Evolutionary conservation across 192 early-diverging fungal species (phyloP), one percentile per base, ranked within the genome.

Genomic region (Allomyces macrogynus): DNA sequence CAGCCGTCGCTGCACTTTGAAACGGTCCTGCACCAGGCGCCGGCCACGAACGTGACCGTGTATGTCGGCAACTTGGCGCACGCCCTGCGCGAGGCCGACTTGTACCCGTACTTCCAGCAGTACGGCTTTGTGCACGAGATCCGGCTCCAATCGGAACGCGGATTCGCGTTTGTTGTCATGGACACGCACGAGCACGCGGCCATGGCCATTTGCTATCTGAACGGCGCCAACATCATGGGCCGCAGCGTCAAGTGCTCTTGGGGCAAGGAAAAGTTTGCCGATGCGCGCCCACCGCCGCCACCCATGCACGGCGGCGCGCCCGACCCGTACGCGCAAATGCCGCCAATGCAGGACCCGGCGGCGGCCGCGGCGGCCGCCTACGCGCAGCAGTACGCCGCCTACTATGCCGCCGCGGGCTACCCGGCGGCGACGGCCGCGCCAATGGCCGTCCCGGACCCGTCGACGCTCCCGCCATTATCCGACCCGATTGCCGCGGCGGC

Each of bases 101-200:
- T 87, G 70, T 69, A 81, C 32, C 78, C 77, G 24, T 83, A 81
- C 67, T 90, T 94, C 78, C 84, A 87, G 69, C 73, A 73, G 24
- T 93, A 76, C 71, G 92, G 92, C 9, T 85, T 76, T 67, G 80
- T 91, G 26, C 73, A 84, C 22, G 90, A 92, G 67, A 70, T 92
- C 61, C 84, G 88, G 61, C 70, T 95, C 69, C 91, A 92, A 72
- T 78, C 81, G n/a, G 92, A 93, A 61, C 87, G 88, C 67, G 92
- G 92, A 14, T 95, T 86, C 70, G 91, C 87, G 11, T 95, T 95
- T 75, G 80, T 93, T 66, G 90, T 89, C 84, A 85, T 72, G 65
- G 76, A 18, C 18, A 72, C 74, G 10, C 77, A 78, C 66, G 70
- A 76, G 40, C 66, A 72, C 43, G 74, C 75, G 1, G 74, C 77